Evolutionary conservation across 495 filamentous ascomycete genomes (phyloP).

Genomic region (Tuber melanosporum): DNA sequence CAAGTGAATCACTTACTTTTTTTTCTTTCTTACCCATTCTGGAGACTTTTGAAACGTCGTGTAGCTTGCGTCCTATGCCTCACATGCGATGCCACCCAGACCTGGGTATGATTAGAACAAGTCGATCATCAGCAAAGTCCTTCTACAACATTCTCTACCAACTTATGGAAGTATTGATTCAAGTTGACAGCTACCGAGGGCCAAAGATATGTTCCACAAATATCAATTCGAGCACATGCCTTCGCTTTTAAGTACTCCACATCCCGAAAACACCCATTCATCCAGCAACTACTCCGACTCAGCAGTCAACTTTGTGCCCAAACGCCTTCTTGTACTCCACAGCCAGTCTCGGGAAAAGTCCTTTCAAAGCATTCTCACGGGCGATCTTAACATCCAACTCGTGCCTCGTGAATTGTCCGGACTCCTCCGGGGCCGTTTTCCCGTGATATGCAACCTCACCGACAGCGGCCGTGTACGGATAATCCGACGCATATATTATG

Average conservation of each 20-base stretch:
- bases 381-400: not conserved
- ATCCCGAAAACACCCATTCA: not conserved
- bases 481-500: not conserved
- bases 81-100: not conserved
- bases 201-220: not conserved
- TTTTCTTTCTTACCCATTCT: not conserved
- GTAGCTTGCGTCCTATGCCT: not conserved
- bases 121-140: not conserved
- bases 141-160: not conserved
- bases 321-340: not conserved
- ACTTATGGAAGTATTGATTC: not conserved
- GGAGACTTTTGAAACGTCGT: not conserved
- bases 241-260: not conserved
- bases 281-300: not conserved
- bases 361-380: not conserved
- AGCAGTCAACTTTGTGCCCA: not conserved
- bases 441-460: not conserved
- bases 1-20: not conserved
- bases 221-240: not conserved
- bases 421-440: not conserved
- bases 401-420: not conserved
- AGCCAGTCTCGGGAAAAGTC: not conserved
- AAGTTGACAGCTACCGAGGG: not conserved
- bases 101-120: not conserved
- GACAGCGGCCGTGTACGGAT: not conserved